Evolutionary conservation across 352 stramenopile genomes (phyloP).

Genomic region (Phytophthora constricta): DNA sequence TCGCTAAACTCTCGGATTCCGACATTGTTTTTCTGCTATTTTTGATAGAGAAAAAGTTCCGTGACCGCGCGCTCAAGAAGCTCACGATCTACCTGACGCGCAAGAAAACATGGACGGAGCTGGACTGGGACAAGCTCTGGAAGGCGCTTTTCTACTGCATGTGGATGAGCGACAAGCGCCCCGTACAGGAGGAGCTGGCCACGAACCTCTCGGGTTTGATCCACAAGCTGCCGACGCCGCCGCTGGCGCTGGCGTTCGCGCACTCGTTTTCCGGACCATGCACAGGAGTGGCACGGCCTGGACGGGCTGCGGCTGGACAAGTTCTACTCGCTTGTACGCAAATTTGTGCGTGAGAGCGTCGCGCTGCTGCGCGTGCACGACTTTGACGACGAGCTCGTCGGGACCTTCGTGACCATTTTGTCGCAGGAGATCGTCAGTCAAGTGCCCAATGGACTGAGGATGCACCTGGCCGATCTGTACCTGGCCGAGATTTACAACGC

Average conservation of each 20-base stretch:
- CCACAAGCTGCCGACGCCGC: constrained; percentile 55
- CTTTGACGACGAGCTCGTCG: constrained; percentile 55
- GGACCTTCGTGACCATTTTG: constrained; percentile 66
- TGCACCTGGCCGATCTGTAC: constrained; percentile 83
- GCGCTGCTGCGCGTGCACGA: constrained; percentile 62
- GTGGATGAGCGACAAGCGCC: constrained; percentile 91
- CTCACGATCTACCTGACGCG: constrained; percentile 76
- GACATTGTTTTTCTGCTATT: constrained; percentile 15
- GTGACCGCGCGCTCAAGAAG: constrained; percentile 84
- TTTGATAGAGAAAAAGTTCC: constrained; percentile 84
- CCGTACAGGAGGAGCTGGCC: constrained; percentile 82
- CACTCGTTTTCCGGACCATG: constrained; percentile 88
- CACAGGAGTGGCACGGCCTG: constrained; percentile 87
- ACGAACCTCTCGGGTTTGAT: constrained; percentile 66
- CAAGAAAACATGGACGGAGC: constrained; percentile 67
- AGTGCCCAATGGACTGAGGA: constrained; percentile 79
- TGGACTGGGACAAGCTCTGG: constrained; percentile 91
- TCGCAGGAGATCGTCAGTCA: constrained; percentile 79
- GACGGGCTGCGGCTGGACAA: constrained; percentile 87
- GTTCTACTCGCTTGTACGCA: constrained; percentile 86
- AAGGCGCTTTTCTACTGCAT: constrained; percentile 92
- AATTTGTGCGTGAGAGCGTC: constrained; percentile 79
- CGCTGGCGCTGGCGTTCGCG: constrained; percentile 69
- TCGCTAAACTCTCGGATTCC: neutral
- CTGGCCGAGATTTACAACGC: constrained; percentile 69